These are phyloP conservation scores for Solanum tarapatanum DNA, from an alignment of 257 asterid genomes.

Conservation along the genomic window DNA sequence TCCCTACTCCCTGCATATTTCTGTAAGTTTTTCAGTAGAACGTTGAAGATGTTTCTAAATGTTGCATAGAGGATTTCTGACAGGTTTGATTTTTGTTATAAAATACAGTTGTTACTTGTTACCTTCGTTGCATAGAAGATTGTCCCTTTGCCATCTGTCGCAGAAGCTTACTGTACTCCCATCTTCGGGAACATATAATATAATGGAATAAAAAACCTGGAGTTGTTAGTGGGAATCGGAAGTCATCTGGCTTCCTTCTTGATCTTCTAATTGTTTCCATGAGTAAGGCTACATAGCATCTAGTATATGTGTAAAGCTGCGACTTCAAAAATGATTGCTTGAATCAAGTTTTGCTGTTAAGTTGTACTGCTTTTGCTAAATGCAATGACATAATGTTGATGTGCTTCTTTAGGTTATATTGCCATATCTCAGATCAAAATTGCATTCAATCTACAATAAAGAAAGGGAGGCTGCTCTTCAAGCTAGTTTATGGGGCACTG, in stretches of 20 bases:
- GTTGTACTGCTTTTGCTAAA: background rate
- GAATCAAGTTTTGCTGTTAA: background rate
- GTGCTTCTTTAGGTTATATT: conserved; percentile 54
- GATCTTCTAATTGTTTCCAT: background rate
- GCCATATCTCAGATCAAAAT: conserved; percentile 78
- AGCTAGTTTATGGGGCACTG: conserved; percentile 94
- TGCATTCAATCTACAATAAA: conserved; percentile 66
- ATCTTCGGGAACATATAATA: background rate
- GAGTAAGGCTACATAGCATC: background rate
- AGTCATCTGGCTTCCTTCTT: background rate
- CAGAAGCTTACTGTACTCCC: background rate
- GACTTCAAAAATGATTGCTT: background rate
- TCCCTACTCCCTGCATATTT: background rate
- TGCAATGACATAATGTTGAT: background rate
- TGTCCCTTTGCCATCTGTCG: background rate
- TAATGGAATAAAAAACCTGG: background rate
- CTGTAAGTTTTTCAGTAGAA: background rate
- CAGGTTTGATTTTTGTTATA: background rate
- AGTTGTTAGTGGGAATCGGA: background rate
- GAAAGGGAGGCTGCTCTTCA: conserved; percentile 95
- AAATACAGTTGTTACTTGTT: background rate
- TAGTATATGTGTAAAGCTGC: background rate
- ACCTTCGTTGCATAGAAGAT: background rate
- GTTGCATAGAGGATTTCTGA: background rate
- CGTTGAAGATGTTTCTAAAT: background rate